Percentiles rank a stretch among this genome's conserved stretches.
These are phyloP conservation scores for Eucalyptus curtisii DNA, from an alignment of 345 rosid genomes.

Conservation along the genomic window DNA sequence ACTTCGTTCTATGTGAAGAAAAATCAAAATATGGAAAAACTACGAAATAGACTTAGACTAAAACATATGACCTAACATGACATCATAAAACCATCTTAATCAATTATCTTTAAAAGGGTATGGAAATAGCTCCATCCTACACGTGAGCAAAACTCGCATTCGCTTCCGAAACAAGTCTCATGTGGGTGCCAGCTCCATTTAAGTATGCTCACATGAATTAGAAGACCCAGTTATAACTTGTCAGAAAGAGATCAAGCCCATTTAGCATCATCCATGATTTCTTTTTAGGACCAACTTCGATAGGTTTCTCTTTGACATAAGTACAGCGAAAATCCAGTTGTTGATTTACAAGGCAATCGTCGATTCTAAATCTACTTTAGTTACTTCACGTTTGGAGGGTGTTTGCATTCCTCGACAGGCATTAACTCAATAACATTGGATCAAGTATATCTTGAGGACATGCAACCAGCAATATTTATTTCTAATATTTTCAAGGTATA, in stretches of 20 bases:
- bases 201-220: background rate
- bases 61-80: background rate
- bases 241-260: background rate
- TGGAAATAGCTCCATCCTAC: background rate
- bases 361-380: no score
- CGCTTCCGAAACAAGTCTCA: background rate
- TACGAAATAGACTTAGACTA: background rate
- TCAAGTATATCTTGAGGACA: no score
- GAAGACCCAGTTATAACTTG: background rate
- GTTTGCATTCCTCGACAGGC: no score
- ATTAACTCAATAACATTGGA: no score
- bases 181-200: background rate
- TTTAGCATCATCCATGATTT: background rate
- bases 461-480: no score
- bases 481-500: no score
- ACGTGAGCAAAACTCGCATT: background rate
- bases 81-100: background rate
- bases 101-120: background rate
- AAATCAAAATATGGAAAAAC: background rate
- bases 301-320: background rate
- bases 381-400: rapidly evolving
- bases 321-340: background rate
- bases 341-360: no score
- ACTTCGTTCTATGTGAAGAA: background rate
- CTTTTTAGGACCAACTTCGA: background rate